Evolutionary conservation across 2,329 filamentous ascomycete species (phyloP).

Genomic region (Pseudocercospora musae): DNA sequence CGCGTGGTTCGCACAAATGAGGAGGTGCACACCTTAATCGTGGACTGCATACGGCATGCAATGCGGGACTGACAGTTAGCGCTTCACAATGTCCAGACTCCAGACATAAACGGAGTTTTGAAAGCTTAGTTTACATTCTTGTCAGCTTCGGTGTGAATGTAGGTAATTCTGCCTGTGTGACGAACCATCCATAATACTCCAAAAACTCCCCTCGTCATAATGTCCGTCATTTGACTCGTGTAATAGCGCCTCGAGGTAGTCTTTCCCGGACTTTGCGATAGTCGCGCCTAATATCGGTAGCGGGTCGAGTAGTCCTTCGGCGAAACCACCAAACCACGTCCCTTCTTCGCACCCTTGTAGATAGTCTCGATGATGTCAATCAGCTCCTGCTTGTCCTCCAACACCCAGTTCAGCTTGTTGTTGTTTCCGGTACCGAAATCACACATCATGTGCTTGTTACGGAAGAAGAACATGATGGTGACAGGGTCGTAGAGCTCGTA

Average conservation of each 20-base stretch:
- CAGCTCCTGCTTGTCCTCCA: constrained; percentile 96
- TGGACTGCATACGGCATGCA: background rate
- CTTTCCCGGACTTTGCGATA: background rate
- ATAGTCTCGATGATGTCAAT: constrained; percentile 99
- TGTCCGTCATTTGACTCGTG: background rate
- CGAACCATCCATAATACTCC: background rate
- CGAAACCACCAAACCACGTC: constrained; percentile 90
- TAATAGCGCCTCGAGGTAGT: too few species aligned
- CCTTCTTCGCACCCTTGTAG: constrained; percentile 97
- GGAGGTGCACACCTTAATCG: background rate
- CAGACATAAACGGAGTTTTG: background rate
- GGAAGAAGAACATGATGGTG: constrained; percentile 96
- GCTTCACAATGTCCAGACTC: background rate
- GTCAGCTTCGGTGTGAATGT: background rate
- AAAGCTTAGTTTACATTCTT: background rate
- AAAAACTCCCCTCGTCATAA: background rate
- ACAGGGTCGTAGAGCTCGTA: constrained; percentile 79
- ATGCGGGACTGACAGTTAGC: background rate
- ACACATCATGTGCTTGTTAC: constrained; percentile 98
- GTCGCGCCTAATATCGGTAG: constrained; percentile 57
- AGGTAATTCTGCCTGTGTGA: background rate
- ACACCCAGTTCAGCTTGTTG: constrained; percentile 95
- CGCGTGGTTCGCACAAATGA: background rate
- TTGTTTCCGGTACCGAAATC: constrained; percentile 98
- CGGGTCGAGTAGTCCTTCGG: constrained; percentile 80